Conservation (phyloP, 176 grass and related monocot genomes). For the Luzula sylvatica region DNA sequence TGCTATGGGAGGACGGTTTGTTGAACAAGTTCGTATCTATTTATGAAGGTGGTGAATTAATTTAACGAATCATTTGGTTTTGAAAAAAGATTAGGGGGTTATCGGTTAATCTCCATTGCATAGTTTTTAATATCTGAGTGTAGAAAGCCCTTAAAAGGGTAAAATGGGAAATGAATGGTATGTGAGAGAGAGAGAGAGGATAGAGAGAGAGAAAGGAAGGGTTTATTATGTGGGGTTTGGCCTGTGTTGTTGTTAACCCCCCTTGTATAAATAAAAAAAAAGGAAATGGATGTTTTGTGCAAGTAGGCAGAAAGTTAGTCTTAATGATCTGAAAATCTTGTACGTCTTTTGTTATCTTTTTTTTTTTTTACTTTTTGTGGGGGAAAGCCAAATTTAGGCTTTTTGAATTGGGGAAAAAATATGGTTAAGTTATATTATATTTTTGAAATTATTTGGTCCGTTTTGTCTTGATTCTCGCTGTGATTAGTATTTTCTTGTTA, state of each 20-base stretch:
- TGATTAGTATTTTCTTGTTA: too few species aligned
- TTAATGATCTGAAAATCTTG: constrained; percentile 25
- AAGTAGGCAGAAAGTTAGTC: constrained; percentile 23
- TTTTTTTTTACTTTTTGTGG: constrained; percentile 11
- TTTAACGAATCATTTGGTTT: constrained; percentile 8
- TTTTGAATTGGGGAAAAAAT: constrained; percentile 13
- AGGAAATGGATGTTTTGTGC: constrained; percentile 21
- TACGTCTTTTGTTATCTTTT: constrained; percentile 20
- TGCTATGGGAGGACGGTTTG: constrained; percentile 76
- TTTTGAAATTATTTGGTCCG: constrained; percentile 10
- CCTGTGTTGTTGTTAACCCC: constrained; percentile 12
- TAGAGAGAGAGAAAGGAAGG: not conserved
- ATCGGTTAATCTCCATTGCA: constrained; percentile 9
- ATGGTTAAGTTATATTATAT: constrained; percentile 23
- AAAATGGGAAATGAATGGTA: constrained; percentile 7
- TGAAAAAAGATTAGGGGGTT: constrained; percentile 19
- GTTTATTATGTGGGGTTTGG: not conserved
- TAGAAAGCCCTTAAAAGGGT: constrained; percentile 8
- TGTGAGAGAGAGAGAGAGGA: not conserved
- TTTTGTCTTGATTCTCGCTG: not conserved
- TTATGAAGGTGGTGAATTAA: constrained; percentile 9
- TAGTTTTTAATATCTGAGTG: not conserved
- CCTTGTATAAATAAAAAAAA: constrained; percentile 25
- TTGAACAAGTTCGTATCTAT: constrained; percentile 26
- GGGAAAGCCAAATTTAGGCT: constrained; percentile 8